These are phyloP conservation scores for Apophysomyces trapeziformis DNA, from an alignment of 371 early-diverging fungal species.

Conservation along the genomic window DNA sequence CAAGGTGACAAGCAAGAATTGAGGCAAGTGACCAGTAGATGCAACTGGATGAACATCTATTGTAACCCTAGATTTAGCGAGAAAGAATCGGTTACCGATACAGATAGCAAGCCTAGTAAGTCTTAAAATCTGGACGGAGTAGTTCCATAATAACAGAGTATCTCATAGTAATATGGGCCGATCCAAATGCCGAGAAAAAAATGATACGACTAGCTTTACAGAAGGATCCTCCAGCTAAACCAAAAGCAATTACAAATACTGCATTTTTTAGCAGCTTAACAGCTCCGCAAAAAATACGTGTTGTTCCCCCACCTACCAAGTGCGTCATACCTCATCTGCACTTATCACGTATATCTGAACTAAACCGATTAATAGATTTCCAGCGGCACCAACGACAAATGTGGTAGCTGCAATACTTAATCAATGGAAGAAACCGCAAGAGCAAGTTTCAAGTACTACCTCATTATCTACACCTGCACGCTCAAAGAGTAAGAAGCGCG, in stretches of 20 bases:
- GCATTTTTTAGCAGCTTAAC: slow-evolving; percentile 12
- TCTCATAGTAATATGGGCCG: not conserved
- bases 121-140: not conserved
- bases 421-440: slow-evolving; percentile 2
- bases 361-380: not conserved
- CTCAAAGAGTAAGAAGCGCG: slow-evolving; percentile 17
- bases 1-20: not conserved
- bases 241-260: slow-evolving; percentile 24
- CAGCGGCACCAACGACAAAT: not conserved
- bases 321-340: not conserved
- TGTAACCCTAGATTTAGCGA: not conserved
- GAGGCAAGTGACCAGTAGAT: not conserved
- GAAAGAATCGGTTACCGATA: not conserved
- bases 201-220: slow-evolving; percentile 24
- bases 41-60: not conserved
- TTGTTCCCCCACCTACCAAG: slow-evolving; percentile 7
- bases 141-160: not conserved
- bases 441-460: not conserved
- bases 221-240: slow-evolving; percentile 29
- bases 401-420: not conserved
- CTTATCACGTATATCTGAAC: not conserved
- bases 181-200: slow-evolving; percentile 5
- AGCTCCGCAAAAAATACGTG: slow-evolving; percentile 8
- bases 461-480: not conserved
- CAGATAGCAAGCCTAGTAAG: slow-evolving; percentile 6